phyloP scores from a whole-genome alignment of 768 basidiomycete genomes.

The Fomitopsis pulvina region DNA sequence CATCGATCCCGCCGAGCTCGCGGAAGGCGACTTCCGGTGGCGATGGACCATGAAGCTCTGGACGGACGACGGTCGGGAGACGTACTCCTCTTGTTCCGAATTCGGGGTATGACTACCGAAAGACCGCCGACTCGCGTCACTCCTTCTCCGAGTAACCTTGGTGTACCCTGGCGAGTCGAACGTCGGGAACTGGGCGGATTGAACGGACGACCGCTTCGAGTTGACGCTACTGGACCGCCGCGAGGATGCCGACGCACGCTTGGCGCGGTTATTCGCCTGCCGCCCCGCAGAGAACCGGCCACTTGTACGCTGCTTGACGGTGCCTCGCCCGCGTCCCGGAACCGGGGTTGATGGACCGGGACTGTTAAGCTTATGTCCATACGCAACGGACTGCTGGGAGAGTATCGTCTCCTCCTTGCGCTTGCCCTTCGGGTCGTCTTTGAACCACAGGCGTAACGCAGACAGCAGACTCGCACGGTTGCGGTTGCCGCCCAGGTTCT shows the following conservation, averaged over 20 bases:
- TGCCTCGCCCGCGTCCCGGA: constrained; percentile 21
- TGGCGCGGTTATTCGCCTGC: constrained; percentile 44
- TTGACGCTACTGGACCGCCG: constrained; percentile 89
- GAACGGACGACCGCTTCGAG: constrained; percentile 64
- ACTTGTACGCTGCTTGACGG: constrained; percentile 47
- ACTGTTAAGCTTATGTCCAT: constrained; percentile 9
- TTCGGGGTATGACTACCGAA: constrained; percentile 82
- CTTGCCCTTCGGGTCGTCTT: constrained; percentile 87
- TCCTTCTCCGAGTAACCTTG: constrained; percentile 33
- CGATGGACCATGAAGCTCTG: constrained; percentile 62
- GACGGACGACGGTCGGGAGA: constrained; percentile 81
- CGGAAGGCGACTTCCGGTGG: constrained; percentile 71
- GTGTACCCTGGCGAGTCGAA: constrained; percentile 50
- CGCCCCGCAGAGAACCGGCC: constrained; percentile 15
- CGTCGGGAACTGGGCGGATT: constrained; percentile 39
- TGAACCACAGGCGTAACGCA: constrained; percentile 87
- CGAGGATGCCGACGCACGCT: constrained; percentile 71
- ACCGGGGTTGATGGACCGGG: constrained; percentile 16
- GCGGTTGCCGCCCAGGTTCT: constrained; percentile 34
- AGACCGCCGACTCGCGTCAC: constrained; percentile 58
- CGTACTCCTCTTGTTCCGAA: constrained; percentile 73
- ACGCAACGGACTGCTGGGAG: constrained; percentile 9
- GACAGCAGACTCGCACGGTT: constrained; percentile 78
- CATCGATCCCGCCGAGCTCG: constrained; percentile 67
- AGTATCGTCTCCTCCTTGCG: constrained; percentile 42